Evolutionary conservation across 2,329 filamentous ascomycete genomes (phyloP).

Genomic region (Sclerotinia glacialis): DNA sequence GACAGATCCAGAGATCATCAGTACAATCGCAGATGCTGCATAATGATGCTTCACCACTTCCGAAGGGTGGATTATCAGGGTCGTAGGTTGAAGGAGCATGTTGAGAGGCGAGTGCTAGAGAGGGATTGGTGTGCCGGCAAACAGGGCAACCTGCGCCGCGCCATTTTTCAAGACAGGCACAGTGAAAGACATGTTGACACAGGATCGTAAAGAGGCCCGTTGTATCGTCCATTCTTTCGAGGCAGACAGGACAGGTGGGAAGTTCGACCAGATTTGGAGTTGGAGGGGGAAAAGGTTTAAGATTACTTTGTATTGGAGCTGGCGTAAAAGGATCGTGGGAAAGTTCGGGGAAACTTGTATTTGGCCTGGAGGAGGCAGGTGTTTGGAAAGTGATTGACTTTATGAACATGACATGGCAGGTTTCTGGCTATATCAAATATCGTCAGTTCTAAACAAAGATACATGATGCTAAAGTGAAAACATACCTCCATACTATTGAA

Average conservation of each 20-base stretch:
- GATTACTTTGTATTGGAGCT: slow-evolving; percentile 43
- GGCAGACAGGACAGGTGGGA: slow-evolving; percentile 91
- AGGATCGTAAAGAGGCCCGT: slow-evolving; percentile 92
- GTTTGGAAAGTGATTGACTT: slow-evolving; percentile 81
- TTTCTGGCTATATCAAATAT: slow-evolving; percentile 64
- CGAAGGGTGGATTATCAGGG: slow-evolving; percentile 56
- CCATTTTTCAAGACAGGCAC: slow-evolving; percentile 94
- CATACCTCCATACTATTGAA: slow-evolving; percentile 87
- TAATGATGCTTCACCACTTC: slow-evolving; percentile 61
- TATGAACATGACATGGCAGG: slow-evolving; percentile 92
- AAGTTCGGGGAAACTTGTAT: slow-evolving; percentile 54
- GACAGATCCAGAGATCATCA: slow-evolving; percentile 88
- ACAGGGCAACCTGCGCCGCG: slow-evolving; percentile 91
- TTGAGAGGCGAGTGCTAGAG: slow-evolving; percentile 40
- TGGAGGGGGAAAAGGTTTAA: slow-evolving; percentile 60
- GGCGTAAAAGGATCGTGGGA: slow-evolving; percentile 64
- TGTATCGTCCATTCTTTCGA: slow-evolving; percentile 98
- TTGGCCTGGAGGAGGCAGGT: slow-evolving; percentile 32
- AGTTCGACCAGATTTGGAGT: slow-evolving; percentile 86
- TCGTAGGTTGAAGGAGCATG: slow-evolving; percentile 41
- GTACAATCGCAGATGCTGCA: slow-evolving; percentile 79
- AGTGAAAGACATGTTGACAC: slow-evolving; percentile 97
- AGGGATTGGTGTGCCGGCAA: slow-evolving; percentile 79
- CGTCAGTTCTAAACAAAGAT: slow-evolving; percentile 13
- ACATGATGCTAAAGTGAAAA: slow-evolving; percentile 26